Base-by-base conservation (phyloP, 192 early-diverging fungal species). In the Coemansia sp. region DNA sequence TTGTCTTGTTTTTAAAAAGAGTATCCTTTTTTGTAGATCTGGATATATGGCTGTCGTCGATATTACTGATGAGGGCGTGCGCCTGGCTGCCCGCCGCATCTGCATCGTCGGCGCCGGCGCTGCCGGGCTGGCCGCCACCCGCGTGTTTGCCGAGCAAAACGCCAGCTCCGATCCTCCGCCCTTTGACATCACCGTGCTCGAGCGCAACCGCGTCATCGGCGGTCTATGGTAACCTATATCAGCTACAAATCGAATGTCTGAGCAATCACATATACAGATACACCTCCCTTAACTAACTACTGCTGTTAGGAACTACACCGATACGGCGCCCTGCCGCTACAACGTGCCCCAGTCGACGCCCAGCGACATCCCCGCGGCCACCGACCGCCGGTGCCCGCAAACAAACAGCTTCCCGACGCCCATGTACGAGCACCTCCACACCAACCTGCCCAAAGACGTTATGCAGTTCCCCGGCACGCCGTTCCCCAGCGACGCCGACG, bases 161-260 rank as follows among this genome's bases (percentile, higher is more conserved):
- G 19, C 21, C 29, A 32, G 17, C 15, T 5, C 21, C 21, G 17
- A 29, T 1, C 6, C 29, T 2, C 52, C 34, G 32, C 50, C 22
- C 21, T 43, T 36, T 14, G 8, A 15, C n/a, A 65, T 83, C 22
- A 73, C 55, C 0, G 66, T 83, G 2, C 62, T 67, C 9, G 82
- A 83, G 25, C 64, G 82, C 15, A 80, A 63, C 53, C 57, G 49
- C 30, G 46, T 53, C 10, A 39, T 71, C 14, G 82, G 82, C 11
- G 82, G 82, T 1, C 62, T 78, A 8, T 83, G 82, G 81, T 75
- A 67, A 64, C n/a, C n/a, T n/a, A n/a, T n/a, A n/a, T n/a, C n/a
- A n/a, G 60, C 49, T 19, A 17, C n/a, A 20, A 36, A 15, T 41
- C 31, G 17, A 42, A 11, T 23, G 38, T 5, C n/a, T n/a, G n/a